Evolutionary conservation across 2,329 filamentous ascomycete species (phyloP), one percentile per base, ranked within the genome.

Genomic region (Aureobasidium sp.): DNA sequence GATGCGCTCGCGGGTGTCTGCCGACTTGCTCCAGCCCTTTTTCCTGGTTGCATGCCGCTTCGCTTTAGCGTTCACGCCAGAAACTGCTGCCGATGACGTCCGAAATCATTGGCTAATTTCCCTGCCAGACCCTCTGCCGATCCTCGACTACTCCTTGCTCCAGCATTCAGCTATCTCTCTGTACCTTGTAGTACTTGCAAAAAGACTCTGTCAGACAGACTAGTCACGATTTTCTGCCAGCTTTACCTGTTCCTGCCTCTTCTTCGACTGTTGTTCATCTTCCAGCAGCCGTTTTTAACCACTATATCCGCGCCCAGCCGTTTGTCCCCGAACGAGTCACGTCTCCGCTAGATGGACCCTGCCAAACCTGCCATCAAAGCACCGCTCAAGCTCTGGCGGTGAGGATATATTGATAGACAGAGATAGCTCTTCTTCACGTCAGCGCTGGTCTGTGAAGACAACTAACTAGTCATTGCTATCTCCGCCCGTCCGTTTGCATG

Each of bases 231-330:
- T 23, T 20, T 59, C 42, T 15, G 23, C 29, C 20, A 13, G 5
- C 12, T 15, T 48, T 48, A 27, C 32, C 44, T 48, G 57, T 60
- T 60, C 57, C 57, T 60, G 44, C 44, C 57, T 42, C 17, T 23
- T 51, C 26, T 13, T 13, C 53, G 13, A 29, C n/a, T 23, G 56
- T 59, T 58, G 17, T 51, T 60, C 57, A 20, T 60, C 51, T 46
- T 36, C 46, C 57, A 50, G 57, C 57, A 20, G 57, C 57, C 57
- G 46, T 51, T 60, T 60, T 41, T 59, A 32, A 47, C 34, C 42
- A 20, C 26, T 9, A 32, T 15, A 32, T 44, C 36, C 34, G 57
- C 57, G 51, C 46, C 53, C 29, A 29, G 55, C 52, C 41, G 41
- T 46, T 20, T 29, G 52, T 42, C 15, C 52, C 17, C 23, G 36